Percentiles rank a stretch among this genome's conserved stretches.
These are phyloP conservation scores for Backusella australiensis DNA, from an alignment of 192 early-diverging fungal species.

Conservation along the genomic window DNA sequence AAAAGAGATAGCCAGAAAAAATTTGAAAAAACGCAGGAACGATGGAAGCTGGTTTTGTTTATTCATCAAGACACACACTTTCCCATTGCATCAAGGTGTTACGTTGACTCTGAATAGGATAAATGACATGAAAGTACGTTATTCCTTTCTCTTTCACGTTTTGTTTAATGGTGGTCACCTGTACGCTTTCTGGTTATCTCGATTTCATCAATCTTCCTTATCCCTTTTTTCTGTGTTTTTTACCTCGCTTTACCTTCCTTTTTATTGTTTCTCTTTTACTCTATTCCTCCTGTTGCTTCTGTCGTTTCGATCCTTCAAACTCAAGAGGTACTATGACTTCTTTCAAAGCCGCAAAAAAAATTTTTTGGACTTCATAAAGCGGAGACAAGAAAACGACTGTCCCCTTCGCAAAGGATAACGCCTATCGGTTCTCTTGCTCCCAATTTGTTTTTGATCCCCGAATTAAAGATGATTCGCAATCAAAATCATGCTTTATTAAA, in stretches of 20 bases:
- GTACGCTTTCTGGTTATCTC: background rate
- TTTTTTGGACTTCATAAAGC: conserved; percentile 3
- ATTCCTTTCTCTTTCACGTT: background rate
- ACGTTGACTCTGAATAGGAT: conserved; percentile 14
- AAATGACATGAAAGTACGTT: background rate
- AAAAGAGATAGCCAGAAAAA: background rate
- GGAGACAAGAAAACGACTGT: conserved; percentile 9
- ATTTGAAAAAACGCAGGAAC: conserved; percentile 8
- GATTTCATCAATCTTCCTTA: background rate
- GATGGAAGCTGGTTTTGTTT: conserved; percentile 4
- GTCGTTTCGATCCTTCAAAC: no score
- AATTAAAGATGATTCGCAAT: background rate
- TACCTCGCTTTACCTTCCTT: background rate
- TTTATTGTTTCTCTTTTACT: background rate
- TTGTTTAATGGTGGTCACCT: background rate
- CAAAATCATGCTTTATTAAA: background rate
- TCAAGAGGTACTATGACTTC: background rate
- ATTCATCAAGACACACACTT: background rate
- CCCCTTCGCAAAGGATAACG: background rate
- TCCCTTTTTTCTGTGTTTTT: background rate
- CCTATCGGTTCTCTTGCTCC: background rate
- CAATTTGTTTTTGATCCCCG: conserved; percentile 11
- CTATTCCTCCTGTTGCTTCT: background rate
- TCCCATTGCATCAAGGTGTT: background rate
- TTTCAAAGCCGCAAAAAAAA: background rate